Evolutionary conservation across 257 asterid species (phyloP).

Genomic region (Ajuga chamaepitys): DNA sequence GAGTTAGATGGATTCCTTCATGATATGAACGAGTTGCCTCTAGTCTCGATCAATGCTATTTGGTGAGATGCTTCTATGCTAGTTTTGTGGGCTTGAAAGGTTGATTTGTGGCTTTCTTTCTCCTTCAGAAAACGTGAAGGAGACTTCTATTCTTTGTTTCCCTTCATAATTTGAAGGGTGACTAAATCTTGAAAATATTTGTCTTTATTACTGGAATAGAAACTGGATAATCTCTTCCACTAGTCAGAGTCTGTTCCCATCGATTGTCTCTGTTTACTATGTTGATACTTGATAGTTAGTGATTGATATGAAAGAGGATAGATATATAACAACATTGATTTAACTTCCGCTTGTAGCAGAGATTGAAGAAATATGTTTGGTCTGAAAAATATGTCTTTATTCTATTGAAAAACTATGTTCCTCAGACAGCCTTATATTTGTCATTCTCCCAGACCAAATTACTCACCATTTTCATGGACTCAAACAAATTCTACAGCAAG

Average conservation of each 20-base stretch:
- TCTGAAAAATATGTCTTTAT: neutral
- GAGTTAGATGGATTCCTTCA: conserved; percentile 46
- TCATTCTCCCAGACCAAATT: neutral
- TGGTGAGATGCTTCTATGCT: conserved; percentile 46
- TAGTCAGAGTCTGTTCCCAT: neutral
- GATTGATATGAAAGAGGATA: neutral
- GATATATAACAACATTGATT: conserved; percentile 1
- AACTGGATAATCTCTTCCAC: neutral
- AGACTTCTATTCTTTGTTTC: neutral
- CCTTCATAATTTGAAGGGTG: neutral
- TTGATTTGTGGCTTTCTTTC: conserved; percentile 8
- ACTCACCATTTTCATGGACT: neutral
- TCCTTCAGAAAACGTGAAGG: neutral
- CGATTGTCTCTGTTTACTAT: neutral
- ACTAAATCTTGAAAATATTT: neutral
- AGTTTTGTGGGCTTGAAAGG: conserved; percentile 12
- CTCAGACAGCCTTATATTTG: neutral
- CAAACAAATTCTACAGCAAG: neutral
- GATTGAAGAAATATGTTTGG: conserved; percentile 4
- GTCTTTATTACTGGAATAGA: neutral
- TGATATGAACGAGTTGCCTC: conserved; percentile 33
- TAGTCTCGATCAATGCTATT: conserved; percentile 32
- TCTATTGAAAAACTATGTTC: neutral
- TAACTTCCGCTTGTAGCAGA: neutral
- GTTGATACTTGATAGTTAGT: conserved; percentile 1